Base-by-base conservation (phyloP, 345 rosid species). In the Schrenkiella parvula region DNA sequence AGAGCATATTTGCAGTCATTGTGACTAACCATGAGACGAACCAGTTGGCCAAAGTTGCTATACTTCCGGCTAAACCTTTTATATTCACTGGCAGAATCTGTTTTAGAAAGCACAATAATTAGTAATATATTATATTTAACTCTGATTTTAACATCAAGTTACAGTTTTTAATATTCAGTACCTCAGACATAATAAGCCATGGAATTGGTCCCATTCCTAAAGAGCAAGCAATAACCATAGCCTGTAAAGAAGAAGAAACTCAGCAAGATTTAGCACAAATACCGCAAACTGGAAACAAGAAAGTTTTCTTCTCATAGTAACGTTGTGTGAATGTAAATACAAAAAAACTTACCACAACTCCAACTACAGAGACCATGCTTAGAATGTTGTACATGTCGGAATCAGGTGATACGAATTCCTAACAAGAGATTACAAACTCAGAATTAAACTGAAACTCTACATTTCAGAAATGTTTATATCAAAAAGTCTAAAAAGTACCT, bases 171-270 rank as follows among this genome's bases (percentile, higher is more conserved):
- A 35, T 35, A 60, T 42, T 28, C 31, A 56, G 34, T 84, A 95
- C 99, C 99, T 95, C 98, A n/a, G 99, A 86, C 99, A 95, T 91
- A 56, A 95, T 91, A 64, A 95, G 22, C 99, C 99, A 95, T 17
- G 99, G 96, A 78, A 95, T 88, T 31, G 98, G 89, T 43, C 99
- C 99, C 81, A 95, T 66, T 67, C 99, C 99, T 81, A 95, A 75
- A 61, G 99, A 91, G 82, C 87, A 91, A 67, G 80, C 25, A 79
- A 89, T 64, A 44, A 91, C 96, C 84, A 89, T 62, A 62, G 82
- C 81, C 99, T 95, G 84, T 50, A 72, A 44, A 56, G 5, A 25
- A 26, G 8, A 4, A 34, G 9, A 47, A n/a, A 53, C n/a, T 66
- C 31, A 10, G 4, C 14, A 66, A 25, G 29, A 43, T 56, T 55